phyloP scores from a whole-genome alignment of 495 filamentous ascomycete genomes.

The Sordaria brevicollis region DNA sequence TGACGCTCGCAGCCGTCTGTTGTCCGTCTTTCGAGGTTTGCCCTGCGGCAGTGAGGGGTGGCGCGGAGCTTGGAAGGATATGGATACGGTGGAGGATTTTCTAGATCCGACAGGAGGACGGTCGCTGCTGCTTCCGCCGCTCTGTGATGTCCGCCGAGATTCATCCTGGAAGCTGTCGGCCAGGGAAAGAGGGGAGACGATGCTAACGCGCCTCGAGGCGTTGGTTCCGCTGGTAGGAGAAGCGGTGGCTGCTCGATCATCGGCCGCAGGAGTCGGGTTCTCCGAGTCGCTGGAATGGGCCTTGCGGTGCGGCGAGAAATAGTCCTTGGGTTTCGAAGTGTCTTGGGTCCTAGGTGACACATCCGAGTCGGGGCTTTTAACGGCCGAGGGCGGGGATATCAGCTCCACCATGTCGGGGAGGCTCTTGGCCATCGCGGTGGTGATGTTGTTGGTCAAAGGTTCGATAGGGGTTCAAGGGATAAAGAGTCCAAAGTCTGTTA shows the following conservation, averaged over 20 bases:
- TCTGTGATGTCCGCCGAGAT: conserved; percentile 15
- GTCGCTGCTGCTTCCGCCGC: conserved; percentile 8
- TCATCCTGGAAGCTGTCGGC: conserved; percentile 7
- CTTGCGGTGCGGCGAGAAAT: conserved; percentile 18
- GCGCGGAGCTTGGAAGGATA: conserved; percentile 28
- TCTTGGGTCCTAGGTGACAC: conserved; percentile 29
- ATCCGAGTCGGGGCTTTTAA: conserved; percentile 28
- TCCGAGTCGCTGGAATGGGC: background rate
- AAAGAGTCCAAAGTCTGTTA: conserved; percentile 13
- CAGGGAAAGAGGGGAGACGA: conserved; percentile 9
- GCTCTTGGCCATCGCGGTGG: conserved; percentile 20
- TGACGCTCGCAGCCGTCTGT: conserved; percentile 28
- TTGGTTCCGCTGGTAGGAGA: conserved; percentile 5
- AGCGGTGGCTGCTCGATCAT: background rate
- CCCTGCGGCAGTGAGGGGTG: conserved; percentile 38
- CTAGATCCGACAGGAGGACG: conserved; percentile 17
- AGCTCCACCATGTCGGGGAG: conserved; percentile 19
- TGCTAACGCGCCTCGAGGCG: conserved; percentile 15
- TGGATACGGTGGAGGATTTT: conserved; percentile 33
- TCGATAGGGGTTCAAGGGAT: background rate
- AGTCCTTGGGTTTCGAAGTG: conserved; percentile 19
- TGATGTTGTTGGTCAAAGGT: background rate
- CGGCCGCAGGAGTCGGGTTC: background rate
- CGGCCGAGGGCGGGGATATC: conserved; percentile 10
- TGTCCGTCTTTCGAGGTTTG: conserved; percentile 30